Base-by-base conservation (phyloP, 2,329 filamentous ascomycete genomes). In the Eurotiales sp. region DNA sequence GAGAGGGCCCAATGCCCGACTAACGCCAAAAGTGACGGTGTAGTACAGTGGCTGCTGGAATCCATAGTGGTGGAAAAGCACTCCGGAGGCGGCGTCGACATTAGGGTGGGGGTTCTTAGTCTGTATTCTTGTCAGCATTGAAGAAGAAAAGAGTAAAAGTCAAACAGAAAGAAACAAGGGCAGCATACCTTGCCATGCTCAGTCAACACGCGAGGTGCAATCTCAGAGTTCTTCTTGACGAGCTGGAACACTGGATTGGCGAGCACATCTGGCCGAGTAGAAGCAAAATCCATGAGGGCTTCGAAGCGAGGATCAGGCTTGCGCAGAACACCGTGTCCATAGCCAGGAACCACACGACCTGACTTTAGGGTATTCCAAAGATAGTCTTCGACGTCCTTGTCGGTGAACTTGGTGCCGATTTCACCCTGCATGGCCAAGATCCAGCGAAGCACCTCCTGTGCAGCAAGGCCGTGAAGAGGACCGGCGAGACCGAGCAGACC, bases 41-140 rank as follows among this genome's bases (percentile, higher is more conserved):
- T 97, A 99, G 79, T 97, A 99, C 10, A 97, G 80, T 0, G 92
- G 96, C 77, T 97, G 90, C 70, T 88, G 87, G 84, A 99, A 96
- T 53, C 92, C 93, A 69, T 96, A 99, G 77, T 97, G 90, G 74
- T 97, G 86, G 83, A 99, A 97, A 44, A 99, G 80, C 5, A 97
- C 91, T 58, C 93, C 93, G 0, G 90, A 96, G 57, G 84, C 86
- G 43, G 87, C 90, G 72, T 99, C 93, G 56, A 99, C 93, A 69
- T 99, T 99, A 58, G 93, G 93, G 74, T 92, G 95, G 2, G 93
- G 90, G 76, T 96, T 96, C 81, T 95, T 95, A 60, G 90, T 96
- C 85, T 80, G 49, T 17, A 8, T 36, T 21, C 27, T 39, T 12
- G 15, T 52, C 43, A 53, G 32, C 19, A 22, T 12, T 19, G n/a